These are phyloP conservation scores for Yamadazyma aaseri DNA, from an alignment of 1,139 yeast species.

Conservation along the genomic window DNA sequence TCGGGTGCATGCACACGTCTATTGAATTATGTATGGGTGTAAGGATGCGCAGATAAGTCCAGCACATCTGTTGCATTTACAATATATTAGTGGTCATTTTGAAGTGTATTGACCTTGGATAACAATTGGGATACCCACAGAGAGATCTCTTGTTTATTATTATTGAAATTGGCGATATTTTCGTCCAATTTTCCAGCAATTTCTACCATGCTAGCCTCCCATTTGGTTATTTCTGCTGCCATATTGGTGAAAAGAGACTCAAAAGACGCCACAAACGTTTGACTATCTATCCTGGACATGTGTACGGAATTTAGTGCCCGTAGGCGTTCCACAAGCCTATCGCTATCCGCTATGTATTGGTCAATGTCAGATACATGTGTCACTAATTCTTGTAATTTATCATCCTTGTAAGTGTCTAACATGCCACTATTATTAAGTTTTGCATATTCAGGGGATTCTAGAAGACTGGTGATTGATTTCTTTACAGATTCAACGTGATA, in stretches of 20 bases:
- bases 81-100: too few relatives aligned
- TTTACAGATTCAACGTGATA: slow-evolving; percentile 22
- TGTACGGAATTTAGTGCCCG: slow-evolving; percentile 47
- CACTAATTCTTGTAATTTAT: slow-evolving; percentile 39
- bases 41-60: too few relatives aligned
- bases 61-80: too few relatives aligned
- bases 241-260: slow-evolving; percentile 37
- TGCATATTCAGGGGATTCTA: slow-evolving; percentile 8
- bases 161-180: slow-evolving; percentile 14
- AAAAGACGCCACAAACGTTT: slow-evolving; percentile 27
- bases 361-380: slow-evolving; percentile 36
- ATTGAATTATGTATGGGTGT: too few relatives aligned
- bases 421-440: slow-evolving; percentile 1
- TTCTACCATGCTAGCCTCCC: slow-evolving; percentile 38
- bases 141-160: slow-evolving; percentile 15
- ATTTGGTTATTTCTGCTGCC: slow-evolving; percentile 33
- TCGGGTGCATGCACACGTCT: too few relatives aligned
- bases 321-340: slow-evolving; percentile 42
- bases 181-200: slow-evolving; percentile 38
- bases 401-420: slow-evolving; percentile 8
- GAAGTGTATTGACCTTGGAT: slow-evolving; percentile 4
- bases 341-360: slow-evolving; percentile 32
- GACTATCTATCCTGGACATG: slow-evolving; percentile 31
- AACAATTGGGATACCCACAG: slow-evolving; percentile 14
- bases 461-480: slow-evolving; percentile 16